Evolutionary conservation across 2,329 filamentous ascomycete species (phyloP).

Genomic region (Pseudocercospora pini-densiflorae): DNA sequence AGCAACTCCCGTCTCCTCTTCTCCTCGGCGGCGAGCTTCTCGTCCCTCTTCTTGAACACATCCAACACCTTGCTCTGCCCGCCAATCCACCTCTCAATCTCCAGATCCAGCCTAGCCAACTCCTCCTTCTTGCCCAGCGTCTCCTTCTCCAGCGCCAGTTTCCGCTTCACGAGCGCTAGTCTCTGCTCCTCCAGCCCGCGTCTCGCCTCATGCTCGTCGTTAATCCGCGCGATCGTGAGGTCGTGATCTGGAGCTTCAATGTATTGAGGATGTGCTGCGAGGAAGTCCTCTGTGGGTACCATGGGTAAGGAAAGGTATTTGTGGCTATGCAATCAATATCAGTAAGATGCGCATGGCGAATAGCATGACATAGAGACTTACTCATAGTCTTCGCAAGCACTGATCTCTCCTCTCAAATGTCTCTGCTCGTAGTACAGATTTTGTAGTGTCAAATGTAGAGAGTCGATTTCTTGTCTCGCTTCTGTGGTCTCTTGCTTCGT

Average conservation of each 20-base stretch:
- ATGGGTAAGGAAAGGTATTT: slow-evolving; percentile 76
- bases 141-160: slow-evolving; percentile 70
- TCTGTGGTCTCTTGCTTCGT: slow-evolving; percentile 88
- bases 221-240: slow-evolving; percentile 87
- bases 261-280: slow-evolving; percentile 75
- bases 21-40: slow-evolving; percentile 24
- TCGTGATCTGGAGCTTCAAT: slow-evolving; percentile 74
- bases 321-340: slow-evolving; percentile 1
- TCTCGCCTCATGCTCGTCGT: slow-evolving; percentile 84
- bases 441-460: slow-evolving; percentile 87
- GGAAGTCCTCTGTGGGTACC: slow-evolving; percentile 80
- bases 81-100: slow-evolving; percentile 66
- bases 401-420: slow-evolving; percentile 87
- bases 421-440: slow-evolving; percentile 97
- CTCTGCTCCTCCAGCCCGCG: slow-evolving; percentile 84
- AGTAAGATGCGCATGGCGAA: neutral
- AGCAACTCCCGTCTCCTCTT: slow-evolving; percentile 8
- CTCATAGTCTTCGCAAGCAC: slow-evolving; percentile 90
- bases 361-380: slow-evolving; percentile 44
- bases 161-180: slow-evolving; percentile 65
- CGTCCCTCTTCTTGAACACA: slow-evolving; percentile 36
- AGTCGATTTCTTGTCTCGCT: slow-evolving; percentile 87
- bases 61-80: slow-evolving; percentile 34
- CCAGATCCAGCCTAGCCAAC: slow-evolving; percentile 85
- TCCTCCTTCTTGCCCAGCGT: slow-evolving; percentile 96